Conservation (phyloP, 2,329 filamentous ascomycete species). For the Hypocreales sp. region DNA sequence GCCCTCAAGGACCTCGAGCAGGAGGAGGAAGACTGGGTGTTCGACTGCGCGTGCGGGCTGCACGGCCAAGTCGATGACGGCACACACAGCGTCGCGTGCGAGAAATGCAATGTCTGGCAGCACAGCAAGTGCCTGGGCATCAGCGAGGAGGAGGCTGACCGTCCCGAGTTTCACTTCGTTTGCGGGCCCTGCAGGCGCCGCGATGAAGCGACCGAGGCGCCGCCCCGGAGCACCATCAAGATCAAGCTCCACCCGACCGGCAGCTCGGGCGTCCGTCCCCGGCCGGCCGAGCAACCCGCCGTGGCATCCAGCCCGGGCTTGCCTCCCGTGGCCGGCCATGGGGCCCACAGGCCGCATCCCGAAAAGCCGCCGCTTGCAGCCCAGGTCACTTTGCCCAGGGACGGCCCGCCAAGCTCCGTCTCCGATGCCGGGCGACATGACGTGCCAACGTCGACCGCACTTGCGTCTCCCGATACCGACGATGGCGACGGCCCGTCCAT, state of each 20-base stretch:
- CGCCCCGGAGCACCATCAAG: slow-evolving; percentile 32
- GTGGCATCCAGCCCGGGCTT: too few relatives aligned
- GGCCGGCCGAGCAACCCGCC: not conserved
- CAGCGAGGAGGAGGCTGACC: slow-evolving; percentile 61
- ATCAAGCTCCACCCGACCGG: slow-evolving; percentile 25
- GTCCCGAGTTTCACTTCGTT: slow-evolving; percentile 75
- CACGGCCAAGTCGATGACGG: slow-evolving; percentile 92
- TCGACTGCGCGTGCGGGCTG: slow-evolving; percentile 84
- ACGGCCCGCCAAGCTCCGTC: too few relatives aligned
- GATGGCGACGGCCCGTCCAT: too few relatives aligned
- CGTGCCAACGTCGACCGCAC: too few relatives aligned
- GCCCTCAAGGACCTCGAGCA: slow-evolving; percentile 55
- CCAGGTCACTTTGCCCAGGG: too few relatives aligned
- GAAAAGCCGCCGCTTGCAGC: too few relatives aligned
- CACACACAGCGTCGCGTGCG: slow-evolving; percentile 84
- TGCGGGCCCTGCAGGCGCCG: slow-evolving; percentile 64
- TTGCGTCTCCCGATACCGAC: too few relatives aligned
- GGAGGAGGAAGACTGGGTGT: slow-evolving; percentile 82
- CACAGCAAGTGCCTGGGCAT: slow-evolving; percentile 87
- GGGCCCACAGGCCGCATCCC: too few relatives aligned
- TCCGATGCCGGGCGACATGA: too few relatives aligned
- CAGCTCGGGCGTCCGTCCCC: not conserved
- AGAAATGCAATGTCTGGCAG: slow-evolving; percentile 90
- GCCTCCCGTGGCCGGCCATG: too few relatives aligned
- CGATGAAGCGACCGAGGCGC: slow-evolving; percentile 48